phyloP scores from a whole-genome alignment of 2,329 filamentous ascomycete species.

The Penicillium corylophilum region DNA sequence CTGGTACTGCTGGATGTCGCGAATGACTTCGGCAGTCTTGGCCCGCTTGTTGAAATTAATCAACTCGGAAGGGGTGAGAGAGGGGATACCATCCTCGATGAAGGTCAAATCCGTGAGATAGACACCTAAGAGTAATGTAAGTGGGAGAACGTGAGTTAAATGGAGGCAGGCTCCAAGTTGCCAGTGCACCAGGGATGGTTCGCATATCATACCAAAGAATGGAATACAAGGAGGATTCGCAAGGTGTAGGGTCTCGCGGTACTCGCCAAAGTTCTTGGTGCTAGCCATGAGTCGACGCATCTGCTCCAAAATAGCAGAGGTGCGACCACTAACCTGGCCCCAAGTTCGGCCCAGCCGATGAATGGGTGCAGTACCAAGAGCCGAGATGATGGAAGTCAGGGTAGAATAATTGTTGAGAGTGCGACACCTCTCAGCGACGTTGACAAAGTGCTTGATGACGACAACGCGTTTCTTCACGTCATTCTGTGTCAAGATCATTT shows the following conservation, averaged over 20 bases:
- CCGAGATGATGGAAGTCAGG: slow-evolving; percentile 94
- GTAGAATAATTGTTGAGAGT: slow-evolving; percentile 94
- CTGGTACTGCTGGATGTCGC: slow-evolving; percentile 97
- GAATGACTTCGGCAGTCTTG: slow-evolving; percentile 97
- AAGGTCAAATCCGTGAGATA: slow-evolving; percentile 97
- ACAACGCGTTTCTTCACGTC: slow-evolving; percentile 95
- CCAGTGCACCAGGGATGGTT: slow-evolving; percentile 1
- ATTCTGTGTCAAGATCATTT: slow-evolving; percentile 94
- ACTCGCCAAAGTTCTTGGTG: slow-evolving; percentile 97
- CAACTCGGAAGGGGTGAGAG: slow-evolving; percentile 89
- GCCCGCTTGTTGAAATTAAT: slow-evolving; percentile 99
- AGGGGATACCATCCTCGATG: slow-evolving; percentile 97
- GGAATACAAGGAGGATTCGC: slow-evolving; percentile 97
- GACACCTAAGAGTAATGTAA: slow-evolving; percentile 61
- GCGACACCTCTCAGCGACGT: slow-evolving; percentile 97
- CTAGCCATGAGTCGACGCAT: slow-evolving; percentile 96
- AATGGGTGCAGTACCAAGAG: slow-evolving; percentile 89
- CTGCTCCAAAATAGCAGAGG: slow-evolving; percentile 74
- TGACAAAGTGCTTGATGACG: slow-evolving; percentile 97
- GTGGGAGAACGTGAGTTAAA: not conserved
- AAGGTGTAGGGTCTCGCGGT: slow-evolving; percentile 86
- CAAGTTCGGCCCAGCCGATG: slow-evolving; percentile 91
- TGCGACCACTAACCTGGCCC: slow-evolving; percentile 87
- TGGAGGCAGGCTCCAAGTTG: not conserved
- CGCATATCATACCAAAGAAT: slow-evolving; percentile 73